Evolutionary conservation across 2,329 filamentous ascomycete genomes (phyloP).

Genomic region (Metarhizium sp.): DNA sequence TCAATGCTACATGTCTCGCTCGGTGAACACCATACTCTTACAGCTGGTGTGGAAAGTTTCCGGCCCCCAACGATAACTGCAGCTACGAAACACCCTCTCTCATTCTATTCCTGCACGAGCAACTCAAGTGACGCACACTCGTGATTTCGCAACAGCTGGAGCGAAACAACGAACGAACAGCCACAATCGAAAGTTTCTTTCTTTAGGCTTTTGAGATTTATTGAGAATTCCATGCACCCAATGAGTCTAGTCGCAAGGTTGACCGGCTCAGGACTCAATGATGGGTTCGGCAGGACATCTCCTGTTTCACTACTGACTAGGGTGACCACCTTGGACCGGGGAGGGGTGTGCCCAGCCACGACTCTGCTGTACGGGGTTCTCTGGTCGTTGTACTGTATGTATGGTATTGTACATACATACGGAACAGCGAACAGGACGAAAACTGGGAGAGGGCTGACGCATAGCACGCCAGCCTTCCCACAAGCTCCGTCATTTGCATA

Average conservation of each 20-base stretch:
- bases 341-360: slow-evolving; percentile 3
- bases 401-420: background rate
- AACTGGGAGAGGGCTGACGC: background rate
- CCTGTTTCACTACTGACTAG: slow-evolving; percentile 14
- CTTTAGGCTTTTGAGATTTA: background rate
- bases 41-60: background rate
- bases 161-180: background rate
- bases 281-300: slow-evolving; percentile 11
- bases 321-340: slow-evolving; percentile 8
- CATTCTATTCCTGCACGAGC: background rate
- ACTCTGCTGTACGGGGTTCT: background rate
- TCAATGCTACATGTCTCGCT: slow-evolving; percentile 1
- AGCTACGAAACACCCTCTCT: background rate
- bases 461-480: slow-evolving; percentile 1
- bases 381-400: background rate
- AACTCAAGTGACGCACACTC: slow-evolving; percentile 3
- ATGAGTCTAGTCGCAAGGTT: slow-evolving; percentile 11
- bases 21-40: background rate
- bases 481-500: slow-evolving; percentile 1
- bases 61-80: background rate
- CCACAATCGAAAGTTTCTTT: background rate
- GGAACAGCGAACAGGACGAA: background rate
- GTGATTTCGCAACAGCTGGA: background rate
- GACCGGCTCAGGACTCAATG: slow-evolving; percentile 10
- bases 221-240: background rate